Evolutionary conservation across 176 grass and related monocot species (phyloP).

Genomic region (Ampelocalamus luodianensis): DNA sequence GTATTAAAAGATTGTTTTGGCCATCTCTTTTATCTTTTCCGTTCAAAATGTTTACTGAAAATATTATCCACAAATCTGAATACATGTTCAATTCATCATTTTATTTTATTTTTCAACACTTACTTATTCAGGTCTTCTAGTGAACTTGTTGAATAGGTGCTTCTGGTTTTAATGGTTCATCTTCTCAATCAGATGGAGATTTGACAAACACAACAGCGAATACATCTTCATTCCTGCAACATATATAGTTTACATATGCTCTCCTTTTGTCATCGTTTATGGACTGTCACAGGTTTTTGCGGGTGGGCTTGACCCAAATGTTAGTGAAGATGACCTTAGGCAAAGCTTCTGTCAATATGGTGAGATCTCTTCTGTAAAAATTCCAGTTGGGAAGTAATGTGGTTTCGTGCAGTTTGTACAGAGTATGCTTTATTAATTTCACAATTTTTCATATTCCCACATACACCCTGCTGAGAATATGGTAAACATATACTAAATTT

Average conservation of each 20-base stretch:
- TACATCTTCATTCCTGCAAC: constrained; percentile 30
- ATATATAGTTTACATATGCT: constrained; percentile 9
- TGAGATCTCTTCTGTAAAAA: constrained; percentile 77
- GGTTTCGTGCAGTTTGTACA: constrained; percentile 76
- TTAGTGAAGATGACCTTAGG: constrained; percentile 71
- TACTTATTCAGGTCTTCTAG: background rate
- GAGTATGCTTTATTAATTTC: no score
- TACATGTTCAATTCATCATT: background rate
- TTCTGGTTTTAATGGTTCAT: constrained; percentile 67
- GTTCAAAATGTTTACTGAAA: background rate
- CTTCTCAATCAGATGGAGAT: constrained; percentile 72
- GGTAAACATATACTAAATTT: background rate
- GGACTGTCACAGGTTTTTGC: constrained; percentile 71
- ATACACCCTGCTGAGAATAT: background rate
- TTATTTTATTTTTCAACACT: background rate
- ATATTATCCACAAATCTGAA: background rate
- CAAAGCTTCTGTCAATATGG: constrained; percentile 74
- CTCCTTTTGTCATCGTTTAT: constrained; percentile 25
- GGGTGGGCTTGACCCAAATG: constrained; percentile 69
- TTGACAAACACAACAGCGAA: constrained; percentile 81
- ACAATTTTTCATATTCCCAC: background rate
- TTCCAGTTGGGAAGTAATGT: constrained; percentile 77
- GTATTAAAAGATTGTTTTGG: constrained; percentile 19
- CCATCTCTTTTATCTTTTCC: background rate
- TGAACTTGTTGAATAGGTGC: constrained; percentile 41